Evolutionary conservation across 495 filamentous ascomycete genomes (phyloP).

Genomic region (Stereocaulon alpinum): DNA sequence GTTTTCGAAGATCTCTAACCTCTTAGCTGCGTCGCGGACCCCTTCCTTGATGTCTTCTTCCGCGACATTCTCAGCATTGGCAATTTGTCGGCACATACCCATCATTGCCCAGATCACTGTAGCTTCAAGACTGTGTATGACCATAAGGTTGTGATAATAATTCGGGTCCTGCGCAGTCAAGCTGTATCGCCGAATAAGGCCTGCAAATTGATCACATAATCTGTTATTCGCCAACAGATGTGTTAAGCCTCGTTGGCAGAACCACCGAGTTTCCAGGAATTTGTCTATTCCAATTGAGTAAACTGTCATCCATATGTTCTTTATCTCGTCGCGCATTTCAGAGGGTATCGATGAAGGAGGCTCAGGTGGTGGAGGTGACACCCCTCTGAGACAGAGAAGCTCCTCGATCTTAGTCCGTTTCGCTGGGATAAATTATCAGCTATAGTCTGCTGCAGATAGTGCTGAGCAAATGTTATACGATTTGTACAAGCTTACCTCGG

Average conservation of each 20-base stretch:
- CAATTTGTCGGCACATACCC: constrained; percentile 36
- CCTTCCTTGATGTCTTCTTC: constrained; percentile 41
- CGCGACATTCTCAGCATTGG: constrained; percentile 16
- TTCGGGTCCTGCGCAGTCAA: constrained; percentile 29
- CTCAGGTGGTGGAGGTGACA: constrained; percentile 49
- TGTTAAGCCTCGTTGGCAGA: constrained; percentile 41
- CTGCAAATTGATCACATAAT: constrained; percentile 52
- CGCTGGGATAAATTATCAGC: constrained; percentile 35
- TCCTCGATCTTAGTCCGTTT: constrained; percentile 67
- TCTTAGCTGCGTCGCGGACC: constrained; percentile 47
- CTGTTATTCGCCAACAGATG: constrained; percentile 47
- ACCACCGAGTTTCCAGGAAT: constrained; percentile 83
- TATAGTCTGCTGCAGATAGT: neutral
- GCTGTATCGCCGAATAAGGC: constrained; percentile 41
- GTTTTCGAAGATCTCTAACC: constrained; percentile 64
- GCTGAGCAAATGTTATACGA: neutral
- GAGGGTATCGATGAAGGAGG: constrained; percentile 44
- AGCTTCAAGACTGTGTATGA: constrained; percentile 51
- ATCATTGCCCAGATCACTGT: constrained; percentile 62
- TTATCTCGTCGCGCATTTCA: constrained; percentile 54
- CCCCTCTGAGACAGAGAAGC: constrained; percentile 56
- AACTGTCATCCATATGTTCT: constrained; percentile 60
- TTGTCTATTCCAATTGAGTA: constrained; percentile 69
- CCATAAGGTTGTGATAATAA: constrained; percentile 33
- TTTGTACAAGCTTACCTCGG: constrained; percentile 30